Evolutionary conservation across 225 moss, liverwort and hornwort species (phyloP), one percentile per base, ranked within the genome.

Genomic region (Climacium dendroides): DNA sequence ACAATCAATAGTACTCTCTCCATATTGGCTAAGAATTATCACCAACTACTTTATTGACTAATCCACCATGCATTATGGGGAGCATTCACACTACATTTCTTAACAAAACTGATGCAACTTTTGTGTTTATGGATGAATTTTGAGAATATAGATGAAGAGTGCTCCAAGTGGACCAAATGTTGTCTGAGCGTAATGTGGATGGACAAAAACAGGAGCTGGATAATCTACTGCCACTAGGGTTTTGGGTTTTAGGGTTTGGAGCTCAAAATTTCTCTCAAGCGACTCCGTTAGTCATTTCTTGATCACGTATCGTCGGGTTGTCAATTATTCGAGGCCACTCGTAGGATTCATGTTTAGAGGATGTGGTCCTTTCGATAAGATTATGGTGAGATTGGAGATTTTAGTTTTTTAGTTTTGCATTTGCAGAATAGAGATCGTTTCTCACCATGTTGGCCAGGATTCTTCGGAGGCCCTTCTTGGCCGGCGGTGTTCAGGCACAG

Each of bases 371-470:
- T 74, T 39, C 48, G 81, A 69, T 76, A 32, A 76, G 54, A 43
- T 63, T 73, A 59, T 13, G 63, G 60, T 48, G 59, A 34, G 25
- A 54, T 2, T 55, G 39, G 32, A 74, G 45, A 43, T 53, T 74
- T 82, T 64, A 11, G 13, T 72, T n/a, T 64, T 78, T 45, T 19
- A 19, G 54, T 54, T 71, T 79, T 54, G 61, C 84, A 70, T 53
- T 79, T 88, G 61, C 89, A 66, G 75, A 25, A 18, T 28, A 60
- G 78, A 43, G 85, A 86, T 88, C 83, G 90, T 92, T 55, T 77
- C 29, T 67, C 83, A 89, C 53, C 67, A 92, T 92, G 89, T 86
- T 91, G 86, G 76, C 91, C 75, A 92, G 89, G 74, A 47, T 71
- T 5, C 57, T 92, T 45, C 80, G 91, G 79, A 80, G 89, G 61